Evolutionary conservation across 2,329 filamentous ascomycete species (phyloP).

Genomic region (Penicillium sp.): DNA sequence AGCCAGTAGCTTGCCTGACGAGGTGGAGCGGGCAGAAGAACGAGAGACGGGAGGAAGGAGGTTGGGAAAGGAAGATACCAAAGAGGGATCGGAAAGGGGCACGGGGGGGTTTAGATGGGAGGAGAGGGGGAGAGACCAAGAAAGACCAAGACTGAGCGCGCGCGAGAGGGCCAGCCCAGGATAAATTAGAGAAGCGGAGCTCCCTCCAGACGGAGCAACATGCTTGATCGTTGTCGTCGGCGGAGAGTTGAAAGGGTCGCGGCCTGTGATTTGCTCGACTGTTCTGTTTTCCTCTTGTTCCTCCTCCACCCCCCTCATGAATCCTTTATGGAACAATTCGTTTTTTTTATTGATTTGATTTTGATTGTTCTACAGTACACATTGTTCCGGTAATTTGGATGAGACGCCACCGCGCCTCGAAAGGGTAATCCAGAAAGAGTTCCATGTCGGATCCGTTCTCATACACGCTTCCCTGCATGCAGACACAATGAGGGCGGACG

Average conservation of each 20-base stretch:
- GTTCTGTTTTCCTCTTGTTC: no score
- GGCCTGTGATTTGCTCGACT: no score
- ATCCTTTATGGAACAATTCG: not conserved
- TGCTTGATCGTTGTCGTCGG: no score
- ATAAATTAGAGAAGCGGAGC: no score
- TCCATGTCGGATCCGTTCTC: conserved; percentile 10
- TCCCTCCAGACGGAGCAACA: no score
- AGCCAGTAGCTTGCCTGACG: not conserved
- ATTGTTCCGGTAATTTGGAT: not conserved
- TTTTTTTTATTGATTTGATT: not conserved
- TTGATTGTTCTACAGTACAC: no score
- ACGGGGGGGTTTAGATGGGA: not conserved
- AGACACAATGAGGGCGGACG: not conserved
- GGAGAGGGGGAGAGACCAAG: not conserved
- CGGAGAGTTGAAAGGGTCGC: no score
- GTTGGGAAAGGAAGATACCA: conserved; percentile 13
- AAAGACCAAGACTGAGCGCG: no score
- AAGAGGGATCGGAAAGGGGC: not conserved
- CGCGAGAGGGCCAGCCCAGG: no score
- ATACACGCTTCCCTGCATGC: conserved; percentile 15
- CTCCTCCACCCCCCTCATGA: not conserved
- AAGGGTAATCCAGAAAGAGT: not conserved
- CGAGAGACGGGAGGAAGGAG: not conserved
- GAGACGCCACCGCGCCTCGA: conserved; percentile 5
- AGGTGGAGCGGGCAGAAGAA: conserved; percentile 1